These are phyloP conservation scores for Sclerotinia nivalis DNA, from an alignment of 2,329 filamentous ascomycete genomes.

Conservation along the genomic window DNA sequence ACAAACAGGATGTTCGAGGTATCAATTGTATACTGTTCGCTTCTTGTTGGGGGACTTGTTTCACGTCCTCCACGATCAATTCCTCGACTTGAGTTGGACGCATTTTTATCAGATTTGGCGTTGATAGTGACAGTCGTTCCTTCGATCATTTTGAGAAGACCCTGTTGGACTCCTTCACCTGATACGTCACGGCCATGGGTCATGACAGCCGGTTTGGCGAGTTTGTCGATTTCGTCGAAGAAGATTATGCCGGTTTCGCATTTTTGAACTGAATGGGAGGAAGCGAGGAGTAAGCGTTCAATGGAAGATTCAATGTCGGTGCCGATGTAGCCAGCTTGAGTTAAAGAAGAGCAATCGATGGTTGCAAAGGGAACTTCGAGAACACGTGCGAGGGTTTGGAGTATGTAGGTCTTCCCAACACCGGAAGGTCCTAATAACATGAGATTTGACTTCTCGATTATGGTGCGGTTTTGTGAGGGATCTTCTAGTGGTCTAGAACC, in stretches of 20 bases:
- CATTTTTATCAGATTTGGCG: conserved; percentile 68
- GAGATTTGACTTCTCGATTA: conserved; percentile 92
- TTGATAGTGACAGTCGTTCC: conserved; percentile 91
- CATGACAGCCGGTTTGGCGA: conserved; percentile 78
- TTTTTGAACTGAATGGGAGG: conserved; percentile 82
- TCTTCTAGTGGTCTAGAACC: conserved; percentile 30
- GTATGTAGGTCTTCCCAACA: conserved; percentile 94
- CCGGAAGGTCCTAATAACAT: conserved; percentile 88
- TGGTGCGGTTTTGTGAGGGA: conserved; percentile 29
- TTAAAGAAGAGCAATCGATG: conserved; percentile 93
- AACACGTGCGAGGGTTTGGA: conserved; percentile 78
- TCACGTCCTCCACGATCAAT: conserved; percentile 32
- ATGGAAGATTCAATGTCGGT: conserved; percentile 97
- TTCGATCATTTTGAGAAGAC: conserved; percentile 92
- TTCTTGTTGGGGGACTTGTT: conserved; percentile 31
- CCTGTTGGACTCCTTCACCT: conserved; percentile 95
- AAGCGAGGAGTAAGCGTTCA: conserved; percentile 82
- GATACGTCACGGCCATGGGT: conserved; percentile 87
- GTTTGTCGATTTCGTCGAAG: conserved; percentile 96
- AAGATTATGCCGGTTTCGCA: conserved; percentile 93
- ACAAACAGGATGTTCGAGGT: conserved; percentile 98
- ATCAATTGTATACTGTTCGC: conserved; percentile 68
- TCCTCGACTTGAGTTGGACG: conserved; percentile 23
- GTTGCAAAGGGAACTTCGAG: conserved; percentile 96
- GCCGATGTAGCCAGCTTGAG: conserved; percentile 95